A percentile compares a stretch with the other conserved stretches of the same genome.
Conservation (phyloP, 2,329 filamentous ascomycete genomes). For the Alternaria infectoria region DNA sequence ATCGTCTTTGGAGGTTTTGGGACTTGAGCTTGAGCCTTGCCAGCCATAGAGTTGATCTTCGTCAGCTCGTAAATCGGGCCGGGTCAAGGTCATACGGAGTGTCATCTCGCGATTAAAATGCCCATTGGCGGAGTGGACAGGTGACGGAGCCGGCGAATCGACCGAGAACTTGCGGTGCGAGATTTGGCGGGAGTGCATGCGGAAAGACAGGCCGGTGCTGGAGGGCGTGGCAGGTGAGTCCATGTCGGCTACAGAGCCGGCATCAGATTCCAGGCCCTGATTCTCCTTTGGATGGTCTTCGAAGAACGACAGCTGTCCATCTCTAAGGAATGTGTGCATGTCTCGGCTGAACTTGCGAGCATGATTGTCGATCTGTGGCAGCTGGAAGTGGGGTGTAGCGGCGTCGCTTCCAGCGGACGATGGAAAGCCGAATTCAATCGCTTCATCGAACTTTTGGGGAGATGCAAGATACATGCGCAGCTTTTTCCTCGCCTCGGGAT, state of each 20-base stretch:
- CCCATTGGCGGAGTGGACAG: slow-evolving; percentile 26
- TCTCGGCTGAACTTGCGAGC: slow-evolving; percentile 56
- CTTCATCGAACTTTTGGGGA: slow-evolving; percentile 94
- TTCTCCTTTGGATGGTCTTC: slow-evolving; percentile 40
- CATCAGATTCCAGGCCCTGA: slow-evolving; percentile 40
- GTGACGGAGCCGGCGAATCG: slow-evolving; percentile 36
- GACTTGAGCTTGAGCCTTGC: slow-evolving; percentile 52
- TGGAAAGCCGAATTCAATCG: slow-evolving; percentile 91
- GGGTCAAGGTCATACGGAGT: slow-evolving; percentile 90
- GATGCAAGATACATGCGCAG: slow-evolving; percentile 85
- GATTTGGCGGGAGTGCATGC: slow-evolving; percentile 36
- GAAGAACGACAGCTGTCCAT: slow-evolving; percentile 60
- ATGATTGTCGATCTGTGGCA: slow-evolving; percentile 46
- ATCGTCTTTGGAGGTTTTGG: slow-evolving; percentile 50
- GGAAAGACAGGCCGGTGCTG: slow-evolving; percentile 43
- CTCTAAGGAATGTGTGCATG: slow-evolving; percentile 63
- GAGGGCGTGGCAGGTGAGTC: slow-evolving; percentile 48
- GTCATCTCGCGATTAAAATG: slow-evolving; percentile 82
- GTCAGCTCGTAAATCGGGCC: slow-evolving; percentile 80
- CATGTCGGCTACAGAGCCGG: slow-evolving; percentile 41
- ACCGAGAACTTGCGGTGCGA: slow-evolving; percentile 43
- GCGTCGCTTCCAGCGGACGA: slow-evolving; percentile 50
- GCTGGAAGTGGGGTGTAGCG: slow-evolving; percentile 32
- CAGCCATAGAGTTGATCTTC: slow-evolving; percentile 76
- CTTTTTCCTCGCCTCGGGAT: slow-evolving; percentile 86